Base-by-base conservation (phyloP, 2,329 filamentous ascomycete species). In the Cordyceps cicadae region DNA sequence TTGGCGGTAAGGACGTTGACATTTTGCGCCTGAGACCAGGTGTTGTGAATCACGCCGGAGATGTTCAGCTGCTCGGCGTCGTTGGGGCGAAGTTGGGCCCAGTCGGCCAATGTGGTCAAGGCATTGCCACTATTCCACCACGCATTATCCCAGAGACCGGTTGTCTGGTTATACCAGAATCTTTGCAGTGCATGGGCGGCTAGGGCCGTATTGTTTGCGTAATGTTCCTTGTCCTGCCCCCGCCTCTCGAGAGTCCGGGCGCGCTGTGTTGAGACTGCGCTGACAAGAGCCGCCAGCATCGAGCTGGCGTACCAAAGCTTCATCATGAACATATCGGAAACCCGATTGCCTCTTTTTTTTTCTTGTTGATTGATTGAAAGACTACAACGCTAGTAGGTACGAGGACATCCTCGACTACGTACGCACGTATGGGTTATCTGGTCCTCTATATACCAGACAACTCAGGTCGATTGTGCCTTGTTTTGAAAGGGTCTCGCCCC, bases 91-190 rank as follows among this genome's bases (percentile, higher is more conserved):
- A 77, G 64, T 21, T 63, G 59, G 7, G 76, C 73, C 67, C 79
- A 81, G 68, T 89, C 83, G 54, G 79, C 81, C 19, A 90, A 71
- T 3, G 79, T 79, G 0, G 85, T 88, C 62, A 90, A 74, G 62
- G 79, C 79, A 67, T 89, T 90, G 53, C 82, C 88, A 57, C 81
- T 81, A 68, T 90, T 89, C 88, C 88, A 91, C 88, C 88, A 91
- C 8, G 81, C 79, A 0, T 80, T 80, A 60, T 83, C 73, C 85
- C 85, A 90, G 14, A 88, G 75, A 5, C 87, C 87, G 1, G 78
- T 84, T 5, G 68, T 67, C 3, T 71, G 61, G 67, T 87, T 80
- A 69, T 89, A 89, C 81, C 83, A 89, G 17, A 70, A 39, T 2
- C 21, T 32, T 8, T 60, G 59, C 32, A 60, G 52, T 2, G 59